phyloP scores from a whole-genome alignment of 2,329 filamentous ascomycete genomes.

The Hirsutella minnesotensis region DNA sequence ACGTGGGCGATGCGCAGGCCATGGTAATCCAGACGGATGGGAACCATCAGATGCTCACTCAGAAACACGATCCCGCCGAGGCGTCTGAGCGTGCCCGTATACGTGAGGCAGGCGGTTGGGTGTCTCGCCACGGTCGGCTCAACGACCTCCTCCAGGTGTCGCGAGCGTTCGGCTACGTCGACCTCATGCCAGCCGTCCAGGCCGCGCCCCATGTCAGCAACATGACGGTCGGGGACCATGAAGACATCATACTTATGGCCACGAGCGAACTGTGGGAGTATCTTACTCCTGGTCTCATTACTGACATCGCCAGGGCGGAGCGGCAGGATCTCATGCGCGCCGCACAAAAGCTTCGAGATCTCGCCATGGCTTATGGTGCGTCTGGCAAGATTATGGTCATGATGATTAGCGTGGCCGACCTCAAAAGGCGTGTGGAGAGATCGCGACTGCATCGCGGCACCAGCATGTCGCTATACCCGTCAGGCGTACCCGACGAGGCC shows the following conservation, averaged over 20 bases:
- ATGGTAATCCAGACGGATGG: conserved; percentile 87
- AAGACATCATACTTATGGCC: conserved; percentile 87
- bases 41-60: conserved; percentile 69
- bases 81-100: conserved; percentile 75
- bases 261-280: conserved; percentile 95
- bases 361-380: conserved; percentile 91
- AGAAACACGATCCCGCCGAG: conserved; percentile 89
- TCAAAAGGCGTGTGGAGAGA: conserved; percentile 71
- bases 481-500: conserved; percentile 59
- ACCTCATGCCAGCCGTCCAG: conserved; percentile 84
- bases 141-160: conserved; percentile 90
- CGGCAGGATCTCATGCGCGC: conserved; percentile 87
- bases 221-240: conserved; percentile 69
- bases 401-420: conserved; percentile 86
- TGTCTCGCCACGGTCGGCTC: conserved; percentile 84
- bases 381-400: conserved; percentile 97
- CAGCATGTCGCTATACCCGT: conserved; percentile 75
- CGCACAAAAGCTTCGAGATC: conserved; percentile 83
- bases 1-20: conserved; percentile 92
- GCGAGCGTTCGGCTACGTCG: conserved; percentile 87
- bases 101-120: conserved; percentile 87
- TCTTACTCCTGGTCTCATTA: conserved; percentile 76
- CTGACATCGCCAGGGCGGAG: conserved; percentile 82
- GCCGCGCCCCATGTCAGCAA: conserved; percentile 77
- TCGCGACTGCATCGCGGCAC: conserved; percentile 63